phyloP scores from a whole-genome alignment of 768 basidiomycete species.

The Solioccasus polychromus region DNA sequence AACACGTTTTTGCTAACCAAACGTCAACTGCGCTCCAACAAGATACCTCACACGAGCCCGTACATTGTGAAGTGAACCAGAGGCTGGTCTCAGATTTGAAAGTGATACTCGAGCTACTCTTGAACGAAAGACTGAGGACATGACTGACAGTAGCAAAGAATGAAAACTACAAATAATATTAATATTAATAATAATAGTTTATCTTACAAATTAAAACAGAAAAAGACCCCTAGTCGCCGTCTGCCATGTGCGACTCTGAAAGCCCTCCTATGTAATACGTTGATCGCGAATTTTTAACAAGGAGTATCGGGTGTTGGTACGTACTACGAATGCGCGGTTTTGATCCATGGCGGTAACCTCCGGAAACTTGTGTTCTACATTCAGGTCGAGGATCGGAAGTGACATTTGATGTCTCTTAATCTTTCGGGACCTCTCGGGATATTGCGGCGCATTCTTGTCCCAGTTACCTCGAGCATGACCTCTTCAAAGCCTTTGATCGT shows the following conservation, averaged over 20 bases:
- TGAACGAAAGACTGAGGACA: constrained; percentile 37
- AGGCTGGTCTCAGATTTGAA: constrained; percentile 72
- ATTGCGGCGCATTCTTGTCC: neutral
- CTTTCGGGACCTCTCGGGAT: neutral
- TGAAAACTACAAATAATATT: neutral
- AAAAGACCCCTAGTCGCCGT: no score
- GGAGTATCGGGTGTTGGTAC: no score
- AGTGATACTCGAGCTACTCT: constrained; percentile 47
- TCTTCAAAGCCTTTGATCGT: constrained; percentile 67
- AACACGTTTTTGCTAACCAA: constrained; percentile 81
- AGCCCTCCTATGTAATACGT: no score
- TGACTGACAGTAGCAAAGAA: constrained; percentile 9
- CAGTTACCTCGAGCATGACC: constrained; percentile 16
- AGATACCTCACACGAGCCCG: constrained; percentile 11
- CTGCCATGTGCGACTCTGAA: no score
- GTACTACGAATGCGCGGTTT: no score
- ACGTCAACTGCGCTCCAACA: constrained; percentile 5
- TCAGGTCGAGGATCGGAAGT: no score
- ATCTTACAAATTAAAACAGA: no score
- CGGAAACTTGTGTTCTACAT: no score
- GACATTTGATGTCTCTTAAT: no score
- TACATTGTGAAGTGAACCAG: constrained; percentile 67
- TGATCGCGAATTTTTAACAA: no score
- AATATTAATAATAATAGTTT: no score
- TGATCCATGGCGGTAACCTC: no score